phyloP scores from a whole-genome alignment of 495 filamentous ascomycete genomes.

The Acidomyces sp. region DNA sequence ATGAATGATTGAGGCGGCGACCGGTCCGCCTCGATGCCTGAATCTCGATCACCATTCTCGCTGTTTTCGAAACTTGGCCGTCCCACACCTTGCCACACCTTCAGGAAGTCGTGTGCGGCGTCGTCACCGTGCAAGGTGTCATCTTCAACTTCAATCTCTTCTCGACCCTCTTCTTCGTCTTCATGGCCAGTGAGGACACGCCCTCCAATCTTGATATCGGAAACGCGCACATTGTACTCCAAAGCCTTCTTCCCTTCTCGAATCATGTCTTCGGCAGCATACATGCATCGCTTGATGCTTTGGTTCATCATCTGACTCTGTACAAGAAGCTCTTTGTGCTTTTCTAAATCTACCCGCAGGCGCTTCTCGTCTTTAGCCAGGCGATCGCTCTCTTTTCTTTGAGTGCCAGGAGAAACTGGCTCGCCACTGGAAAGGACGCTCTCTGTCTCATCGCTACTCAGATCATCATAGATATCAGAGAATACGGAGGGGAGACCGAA shows the following conservation, averaged over 20 bases:
- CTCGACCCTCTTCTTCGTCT: constrained; percentile 22
- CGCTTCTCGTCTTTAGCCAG: constrained; percentile 54
- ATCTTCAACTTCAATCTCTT: constrained; percentile 11
- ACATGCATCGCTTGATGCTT: constrained; percentile 73
- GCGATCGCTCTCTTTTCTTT: constrained; percentile 32
- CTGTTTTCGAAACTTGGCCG: constrained; percentile 9
- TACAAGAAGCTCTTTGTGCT: constrained; percentile 73
- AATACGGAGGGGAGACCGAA: constrained; percentile 7
- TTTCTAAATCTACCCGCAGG: constrained; percentile 67
- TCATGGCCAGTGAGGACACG: constrained; percentile 61
- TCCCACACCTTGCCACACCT: constrained; percentile 11
- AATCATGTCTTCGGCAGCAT: constrained; percentile 80
- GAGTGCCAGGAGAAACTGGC: constrained; percentile 33
- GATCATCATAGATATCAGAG: constrained; percentile 12
- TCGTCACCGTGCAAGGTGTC: constrained; percentile 4
- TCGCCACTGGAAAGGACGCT: constrained; percentile 20
- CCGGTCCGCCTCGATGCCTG: constrained; percentile 18
- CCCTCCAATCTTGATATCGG: constrained; percentile 70
- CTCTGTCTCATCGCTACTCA: constrained; percentile 11
- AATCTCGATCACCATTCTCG: constrained; percentile 16
- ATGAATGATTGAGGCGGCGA: constrained; percentile 1
- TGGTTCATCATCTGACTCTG: constrained; percentile 92
- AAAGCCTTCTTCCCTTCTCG: constrained; percentile 76
- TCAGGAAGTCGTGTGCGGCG: constrained; percentile 10
- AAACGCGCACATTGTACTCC: constrained; percentile 59